Evolutionary conservation across 2,329 filamentous ascomycete genomes (phyloP), one percentile per base, ranked within the genome.

Genomic region (Apiospora koreana): DNA sequence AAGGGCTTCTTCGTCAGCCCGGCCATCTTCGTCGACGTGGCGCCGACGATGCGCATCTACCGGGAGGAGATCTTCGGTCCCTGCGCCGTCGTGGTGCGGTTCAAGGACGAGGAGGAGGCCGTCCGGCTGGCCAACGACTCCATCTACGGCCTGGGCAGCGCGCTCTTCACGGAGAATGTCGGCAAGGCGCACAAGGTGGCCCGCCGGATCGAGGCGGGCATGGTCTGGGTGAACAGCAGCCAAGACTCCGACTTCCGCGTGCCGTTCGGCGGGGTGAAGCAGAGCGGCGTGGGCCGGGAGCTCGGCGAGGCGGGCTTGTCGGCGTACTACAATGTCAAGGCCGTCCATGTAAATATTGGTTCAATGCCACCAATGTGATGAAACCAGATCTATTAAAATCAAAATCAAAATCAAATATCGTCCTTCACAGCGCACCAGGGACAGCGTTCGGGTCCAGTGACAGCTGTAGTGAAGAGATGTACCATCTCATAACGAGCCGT

Each of bases 51-150:
- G 93, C 95, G 93, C 89, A 96, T 97, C 78, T 91, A 94, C 84
- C 89, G 93, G 82, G 93, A 97, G 85, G 94, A 97, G 86, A 96
- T 97, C 80, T 97, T 97, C 80, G 94, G 94, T 74, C 94, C 94
- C 71, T 94, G 97, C 73, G 93, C 91, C 85, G 88, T 92, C 77
- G 91, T 97, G 76, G 88, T 92, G 85, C 96, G 95, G 86, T 97
- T 97, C 88, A 92, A 91, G 86, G 90, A 87, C 75, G 91, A 93
- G 84, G 92, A 91, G 48, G 94, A 97, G 70, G 93, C 89, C 73
- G 90, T 97, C 82, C 84, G 86, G 74, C 83, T 93, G 68, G 93
- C 88, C 74, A 96, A 97, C 86, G 86, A 90, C 83, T 91, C 89
- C 78, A 89, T 83, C 75, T 97, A 95, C 84, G 94, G 94, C 78